These are phyloP conservation scores for Verticillium isaacii DNA, from an alignment of 2,329 filamentous ascomycete species.

Conservation along the genomic window DNA sequence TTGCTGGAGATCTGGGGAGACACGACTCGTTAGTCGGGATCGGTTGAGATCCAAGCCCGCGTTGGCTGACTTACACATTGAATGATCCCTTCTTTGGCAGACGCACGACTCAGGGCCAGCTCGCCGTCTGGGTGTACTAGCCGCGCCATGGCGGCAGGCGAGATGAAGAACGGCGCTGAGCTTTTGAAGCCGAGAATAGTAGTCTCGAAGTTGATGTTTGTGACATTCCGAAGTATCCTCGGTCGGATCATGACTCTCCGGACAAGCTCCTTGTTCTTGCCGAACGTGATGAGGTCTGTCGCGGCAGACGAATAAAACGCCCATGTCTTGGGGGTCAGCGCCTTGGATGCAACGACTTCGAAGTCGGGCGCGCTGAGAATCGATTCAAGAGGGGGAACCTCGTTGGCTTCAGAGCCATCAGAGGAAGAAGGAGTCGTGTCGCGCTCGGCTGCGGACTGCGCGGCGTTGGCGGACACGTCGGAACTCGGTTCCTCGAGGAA, in stretches of 20 bases:
- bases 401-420: neutral
- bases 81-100: slow-evolving; percentile 39
- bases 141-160: slow-evolving; percentile 60
- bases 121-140: slow-evolving; percentile 63
- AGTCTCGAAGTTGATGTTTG: slow-evolving; percentile 41
- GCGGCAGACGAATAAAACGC: slow-evolving; percentile 51
- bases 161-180: slow-evolving; percentile 56
- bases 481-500: slow-evolving; percentile 36
- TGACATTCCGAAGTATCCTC: slow-evolving; percentile 52
- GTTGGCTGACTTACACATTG: slow-evolving; percentile 32
- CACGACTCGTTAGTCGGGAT: neutral
- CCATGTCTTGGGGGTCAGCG: slow-evolving; percentile 43
- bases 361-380: slow-evolving; percentile 47
- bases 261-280: slow-evolving; percentile 42
- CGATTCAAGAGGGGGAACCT: slow-evolving; percentile 34
- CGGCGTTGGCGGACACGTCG: slow-evolving; percentile 19
- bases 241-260: slow-evolving; percentile 51
- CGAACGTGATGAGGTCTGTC: slow-evolving; percentile 45
- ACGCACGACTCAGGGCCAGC: slow-evolving; percentile 36
- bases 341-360: slow-evolving; percentile 37
- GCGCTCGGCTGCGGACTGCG: slow-evolving; percentile 3
- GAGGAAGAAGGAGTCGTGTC: neutral
- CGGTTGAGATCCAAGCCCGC: neutral
- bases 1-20: slow-evolving; percentile 40
- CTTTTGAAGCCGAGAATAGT: slow-evolving; percentile 49